Evolutionary conservation across 2,329 filamentous ascomycete genomes (phyloP).

Genomic region (Cordyceps fumosorosea): DNA sequence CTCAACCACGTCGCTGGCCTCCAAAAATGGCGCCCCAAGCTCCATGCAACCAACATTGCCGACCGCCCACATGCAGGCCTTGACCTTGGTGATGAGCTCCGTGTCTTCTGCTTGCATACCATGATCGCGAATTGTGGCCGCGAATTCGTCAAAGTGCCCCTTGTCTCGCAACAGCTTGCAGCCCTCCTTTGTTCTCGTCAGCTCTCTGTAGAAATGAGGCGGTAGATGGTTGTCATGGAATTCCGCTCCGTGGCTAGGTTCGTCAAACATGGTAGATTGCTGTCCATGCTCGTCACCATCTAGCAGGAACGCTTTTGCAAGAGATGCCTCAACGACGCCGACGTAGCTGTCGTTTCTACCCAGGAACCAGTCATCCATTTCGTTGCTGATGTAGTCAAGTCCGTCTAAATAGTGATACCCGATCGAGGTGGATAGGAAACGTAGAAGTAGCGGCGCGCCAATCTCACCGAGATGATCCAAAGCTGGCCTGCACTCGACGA

Average conservation of each 20-base stretch:
- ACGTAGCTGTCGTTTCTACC: constrained; percentile 97
- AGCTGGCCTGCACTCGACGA: constrained; percentile 91
- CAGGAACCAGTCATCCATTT: constrained; percentile 99
- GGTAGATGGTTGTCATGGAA: constrained; percentile 66
- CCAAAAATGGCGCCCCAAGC: constrained; percentile 86
- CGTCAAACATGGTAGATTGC: constrained; percentile 53
- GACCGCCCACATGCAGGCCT: constrained; percentile 94
- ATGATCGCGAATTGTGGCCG: constrained; percentile 78
- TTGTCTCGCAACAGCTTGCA: constrained; percentile 86
- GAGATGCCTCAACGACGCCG: constrained; percentile 85
- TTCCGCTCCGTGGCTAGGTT: constrained; percentile 48
- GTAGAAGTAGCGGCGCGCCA: constrained; percentile 81
- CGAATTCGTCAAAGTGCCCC: constrained; percentile 94
- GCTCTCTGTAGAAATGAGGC: constrained; percentile 95
- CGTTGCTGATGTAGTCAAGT: constrained; percentile 95
- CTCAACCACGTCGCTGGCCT: constrained; percentile 80
- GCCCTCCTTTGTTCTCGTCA: constrained; percentile 87
- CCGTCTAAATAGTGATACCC: constrained; percentile 97
- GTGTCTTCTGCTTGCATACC: constrained; percentile 77
- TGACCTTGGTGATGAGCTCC: constrained; percentile 86
- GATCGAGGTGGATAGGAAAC: constrained; percentile 91
- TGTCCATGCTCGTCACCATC: constrained; percentile 52
- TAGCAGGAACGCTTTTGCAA: constrained; percentile 77
- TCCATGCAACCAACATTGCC: constrained; percentile 99
- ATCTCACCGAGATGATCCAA: constrained; percentile 96